Percentiles rank a stretch among this genome's conserved stretches.
phyloP scores from a whole-genome alignment of 2,329 filamentous ascomycete species.

The Penicillium glabrum region DNA sequence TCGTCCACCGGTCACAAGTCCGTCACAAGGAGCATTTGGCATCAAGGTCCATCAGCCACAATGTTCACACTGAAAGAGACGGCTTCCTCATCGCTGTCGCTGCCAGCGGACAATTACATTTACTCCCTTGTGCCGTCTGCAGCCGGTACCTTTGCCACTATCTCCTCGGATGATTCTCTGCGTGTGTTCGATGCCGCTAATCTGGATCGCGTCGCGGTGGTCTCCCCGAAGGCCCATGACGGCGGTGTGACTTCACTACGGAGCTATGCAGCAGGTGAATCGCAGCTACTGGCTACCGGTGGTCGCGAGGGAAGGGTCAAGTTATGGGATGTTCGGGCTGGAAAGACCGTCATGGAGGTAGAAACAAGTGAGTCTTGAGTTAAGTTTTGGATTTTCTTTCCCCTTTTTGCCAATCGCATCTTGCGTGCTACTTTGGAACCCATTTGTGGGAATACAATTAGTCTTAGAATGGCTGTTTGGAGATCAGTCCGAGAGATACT shows the following conservation, averaged over 20 bases:
- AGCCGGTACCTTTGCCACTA: conserved; percentile 38
- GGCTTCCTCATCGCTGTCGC: conserved; percentile 38
- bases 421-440: background rate
- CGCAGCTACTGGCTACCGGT: conserved; percentile 34
- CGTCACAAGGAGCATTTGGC: background rate
- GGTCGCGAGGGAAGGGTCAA: conserved; percentile 44
- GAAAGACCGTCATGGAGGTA: conserved; percentile 34
- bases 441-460: too few relatives aligned
- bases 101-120: conserved; percentile 44
- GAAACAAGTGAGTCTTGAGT: conserved; percentile 32
- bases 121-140: conserved; percentile 38
- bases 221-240: conserved; percentile 31
- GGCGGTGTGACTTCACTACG: conserved; percentile 41
- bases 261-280: conserved; percentile 26
- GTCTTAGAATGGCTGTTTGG: too few relatives aligned
- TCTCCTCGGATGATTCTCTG: conserved; percentile 48
- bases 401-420: background rate
- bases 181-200: conserved; percentile 40
- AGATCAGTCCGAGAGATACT: too few relatives aligned
- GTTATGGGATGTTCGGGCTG: conserved; percentile 41
- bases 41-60: background rate
- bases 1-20: background rate
- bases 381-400: background rate
- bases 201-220: conserved; percentile 31
- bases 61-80: conserved; percentile 37